These are phyloP conservation scores for Exidia glandulosa DNA, from an alignment of 768 basidiomycete genomes.

Conservation along the genomic window DNA sequence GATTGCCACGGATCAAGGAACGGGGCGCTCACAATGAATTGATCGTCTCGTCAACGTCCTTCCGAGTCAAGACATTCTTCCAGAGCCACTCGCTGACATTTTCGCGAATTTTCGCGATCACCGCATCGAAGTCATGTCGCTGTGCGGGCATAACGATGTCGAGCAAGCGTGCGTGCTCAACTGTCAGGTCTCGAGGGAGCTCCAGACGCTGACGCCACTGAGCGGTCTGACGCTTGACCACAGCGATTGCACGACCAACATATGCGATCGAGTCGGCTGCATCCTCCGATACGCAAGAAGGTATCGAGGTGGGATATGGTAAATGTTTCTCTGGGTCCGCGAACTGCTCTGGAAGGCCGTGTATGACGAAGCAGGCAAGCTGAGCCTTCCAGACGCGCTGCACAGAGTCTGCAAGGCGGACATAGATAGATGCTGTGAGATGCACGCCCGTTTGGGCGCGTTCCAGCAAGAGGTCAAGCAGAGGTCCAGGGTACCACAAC, in stretches of 20 bases:
- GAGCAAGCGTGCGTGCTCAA: slow-evolving; percentile 53
- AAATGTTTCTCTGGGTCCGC: slow-evolving; percentile 42
- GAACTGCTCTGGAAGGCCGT: slow-evolving; percentile 66
- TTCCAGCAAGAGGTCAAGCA: slow-evolving; percentile 68
- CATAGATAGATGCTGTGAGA: slow-evolving; percentile 60
- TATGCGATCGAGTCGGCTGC: slow-evolving; percentile 76
- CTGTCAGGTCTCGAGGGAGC: slow-evolving; percentile 54
- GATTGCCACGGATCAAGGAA: neutral
- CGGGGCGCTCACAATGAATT: slow-evolving; percentile 59
- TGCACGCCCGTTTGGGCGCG: slow-evolving; percentile 72
- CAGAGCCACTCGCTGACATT: slow-evolving; percentile 91
- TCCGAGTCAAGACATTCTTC: slow-evolving; percentile 74
- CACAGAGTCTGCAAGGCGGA: slow-evolving; percentile 60
- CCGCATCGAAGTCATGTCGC: slow-evolving; percentile 62
- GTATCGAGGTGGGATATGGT: slow-evolving; percentile 57
- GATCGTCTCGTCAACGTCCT: slow-evolving; percentile 75
- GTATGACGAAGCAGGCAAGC: slow-evolving; percentile 70
- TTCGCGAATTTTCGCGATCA: slow-evolving; percentile 63
- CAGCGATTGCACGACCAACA: slow-evolving; percentile 78
- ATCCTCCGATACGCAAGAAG: slow-evolving; percentile 60
- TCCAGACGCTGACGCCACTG: slow-evolving; percentile 21
- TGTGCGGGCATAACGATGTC: slow-evolving; percentile 64
- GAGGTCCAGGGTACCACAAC: slow-evolving; percentile 57
- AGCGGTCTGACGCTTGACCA: slow-evolving; percentile 50
- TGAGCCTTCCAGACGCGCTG: slow-evolving; percentile 78